phyloP scores from a whole-genome alignment of 176 grass and related monocot genomes.

The Dactylis glomerata region DNA sequence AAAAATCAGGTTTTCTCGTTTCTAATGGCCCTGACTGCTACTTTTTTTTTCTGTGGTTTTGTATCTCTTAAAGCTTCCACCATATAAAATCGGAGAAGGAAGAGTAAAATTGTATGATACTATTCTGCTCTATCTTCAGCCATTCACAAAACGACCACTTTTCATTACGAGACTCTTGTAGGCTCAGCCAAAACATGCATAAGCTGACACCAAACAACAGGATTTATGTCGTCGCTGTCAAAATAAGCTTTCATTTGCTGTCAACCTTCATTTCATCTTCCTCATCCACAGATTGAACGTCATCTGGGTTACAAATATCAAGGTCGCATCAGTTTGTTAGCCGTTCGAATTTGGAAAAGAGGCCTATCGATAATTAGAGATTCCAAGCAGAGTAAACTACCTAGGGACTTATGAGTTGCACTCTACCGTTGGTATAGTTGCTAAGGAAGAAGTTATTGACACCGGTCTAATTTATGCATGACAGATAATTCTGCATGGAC shows the following conservation, averaged over 20 bases:
- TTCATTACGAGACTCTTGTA: background rate
- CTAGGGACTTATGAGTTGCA: background rate
- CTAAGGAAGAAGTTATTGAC: background rate
- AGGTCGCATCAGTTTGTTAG: background rate
- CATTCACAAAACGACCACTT: background rate
- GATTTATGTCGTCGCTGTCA: background rate
- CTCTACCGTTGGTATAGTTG: background rate
- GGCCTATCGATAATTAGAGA: background rate
- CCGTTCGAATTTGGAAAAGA: background rate
- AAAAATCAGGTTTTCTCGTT: background rate
- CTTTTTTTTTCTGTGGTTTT: background rate
- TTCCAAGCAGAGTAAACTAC: background rate
- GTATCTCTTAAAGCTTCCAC: background rate
- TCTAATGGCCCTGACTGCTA: background rate
- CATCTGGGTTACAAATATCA: constrained; percentile 35
- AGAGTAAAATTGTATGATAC: background rate
- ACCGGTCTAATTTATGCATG: background rate
- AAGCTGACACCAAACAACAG: background rate
- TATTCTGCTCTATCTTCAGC: constrained; percentile 4
- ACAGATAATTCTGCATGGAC: background rate
- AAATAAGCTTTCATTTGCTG: constrained; percentile 13
- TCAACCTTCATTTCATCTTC: constrained; percentile 27
- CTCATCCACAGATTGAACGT: background rate
- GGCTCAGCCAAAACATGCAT: constrained; percentile 7
- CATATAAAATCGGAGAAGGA: background rate